Percentiles rank a stretch among this genome's conserved stretches.
These are phyloP conservation scores for Sporothrix variecibatus DNA, from an alignment of 2,329 filamentous ascomycete genomes.

Conservation along the genomic window DNA sequence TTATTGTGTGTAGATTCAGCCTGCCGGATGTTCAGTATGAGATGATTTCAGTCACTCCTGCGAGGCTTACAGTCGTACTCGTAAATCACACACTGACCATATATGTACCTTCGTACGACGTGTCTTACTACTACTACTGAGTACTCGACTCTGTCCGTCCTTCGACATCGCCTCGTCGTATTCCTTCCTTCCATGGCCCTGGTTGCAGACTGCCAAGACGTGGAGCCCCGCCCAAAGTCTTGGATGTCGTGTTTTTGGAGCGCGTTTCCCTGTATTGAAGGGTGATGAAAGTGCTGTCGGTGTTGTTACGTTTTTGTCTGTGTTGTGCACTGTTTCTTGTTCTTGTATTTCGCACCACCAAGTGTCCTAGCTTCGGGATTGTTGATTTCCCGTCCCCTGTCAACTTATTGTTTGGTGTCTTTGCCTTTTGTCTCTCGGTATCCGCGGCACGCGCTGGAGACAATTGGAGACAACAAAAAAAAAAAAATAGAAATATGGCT, in stretches of 20 bases:
- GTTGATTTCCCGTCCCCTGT: not conserved
- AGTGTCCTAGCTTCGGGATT: not conserved
- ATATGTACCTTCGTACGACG: not conserved
- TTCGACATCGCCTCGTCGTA: not conserved
- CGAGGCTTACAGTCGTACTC: not conserved
- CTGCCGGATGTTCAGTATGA: not conserved
- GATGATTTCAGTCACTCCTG: not conserved
- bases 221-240: slow-evolving; percentile 8
- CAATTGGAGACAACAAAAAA: no score
- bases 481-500: no score
- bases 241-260: not conserved
- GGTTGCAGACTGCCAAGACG: slow-evolving; percentile 8
- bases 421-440: not conserved
- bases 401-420: not conserved
- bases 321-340: not conserved
- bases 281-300: not conserved
- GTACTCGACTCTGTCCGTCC: no score
- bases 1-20: not conserved
- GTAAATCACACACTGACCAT: not conserved
- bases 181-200: slow-evolving; percentile 15
- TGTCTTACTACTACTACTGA: no score
- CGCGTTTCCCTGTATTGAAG: not conserved
- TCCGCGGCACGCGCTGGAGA: not conserved
- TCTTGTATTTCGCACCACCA: not conserved
- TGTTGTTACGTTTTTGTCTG: not conserved